Conservation (phyloP, 2,329 filamentous ascomycete species). For the Colletotrichum sansevieriae region DNA sequence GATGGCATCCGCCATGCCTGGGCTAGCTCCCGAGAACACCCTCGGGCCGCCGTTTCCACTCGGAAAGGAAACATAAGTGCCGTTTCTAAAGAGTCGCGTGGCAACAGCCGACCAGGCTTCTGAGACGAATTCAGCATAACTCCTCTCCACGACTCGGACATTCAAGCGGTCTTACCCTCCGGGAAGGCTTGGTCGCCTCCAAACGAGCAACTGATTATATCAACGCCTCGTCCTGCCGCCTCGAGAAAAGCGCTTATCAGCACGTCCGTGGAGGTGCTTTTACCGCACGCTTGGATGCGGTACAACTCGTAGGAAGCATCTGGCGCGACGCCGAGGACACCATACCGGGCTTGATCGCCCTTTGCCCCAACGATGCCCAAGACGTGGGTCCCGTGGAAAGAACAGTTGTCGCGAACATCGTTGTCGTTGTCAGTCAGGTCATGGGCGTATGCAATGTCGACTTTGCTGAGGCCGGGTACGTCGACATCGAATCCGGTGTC, state of each 20-base stretch:
- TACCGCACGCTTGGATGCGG: slow-evolving; percentile 41
- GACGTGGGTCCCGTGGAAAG: slow-evolving; percentile 25
- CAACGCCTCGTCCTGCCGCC: slow-evolving; percentile 20
- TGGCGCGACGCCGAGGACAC: slow-evolving; percentile 45
- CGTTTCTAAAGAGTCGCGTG: slow-evolving; percentile 19
- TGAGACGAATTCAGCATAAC: not conserved
- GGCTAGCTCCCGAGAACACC: slow-evolving; percentile 20
- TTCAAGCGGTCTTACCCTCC: not conserved
- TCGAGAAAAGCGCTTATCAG: slow-evolving; percentile 28
- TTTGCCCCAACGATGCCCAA: slow-evolving; percentile 24
- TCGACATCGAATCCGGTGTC: slow-evolving; percentile 24
- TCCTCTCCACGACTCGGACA: too few species aligned
- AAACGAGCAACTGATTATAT: slow-evolving; percentile 24
- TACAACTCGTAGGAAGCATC: slow-evolving; percentile 45
- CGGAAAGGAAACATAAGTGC: slow-evolving; percentile 25
- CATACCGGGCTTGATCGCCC: slow-evolving; percentile 40
- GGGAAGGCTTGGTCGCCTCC: not conserved
- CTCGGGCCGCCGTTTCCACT: slow-evolving; percentile 27
- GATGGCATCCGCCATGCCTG: slow-evolving; percentile 25
- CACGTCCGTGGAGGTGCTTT: slow-evolving; percentile 28
- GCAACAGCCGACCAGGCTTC: slow-evolving; percentile 24
- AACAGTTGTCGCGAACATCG: slow-evolving; percentile 24
- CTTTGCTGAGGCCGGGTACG: slow-evolving; percentile 18
- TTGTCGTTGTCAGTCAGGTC: slow-evolving; percentile 28
- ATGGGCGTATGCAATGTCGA: slow-evolving; percentile 4